phyloP scores from a whole-genome alignment of 2,329 filamentous ascomycete species.

The Aspergillus sp. region DNA sequence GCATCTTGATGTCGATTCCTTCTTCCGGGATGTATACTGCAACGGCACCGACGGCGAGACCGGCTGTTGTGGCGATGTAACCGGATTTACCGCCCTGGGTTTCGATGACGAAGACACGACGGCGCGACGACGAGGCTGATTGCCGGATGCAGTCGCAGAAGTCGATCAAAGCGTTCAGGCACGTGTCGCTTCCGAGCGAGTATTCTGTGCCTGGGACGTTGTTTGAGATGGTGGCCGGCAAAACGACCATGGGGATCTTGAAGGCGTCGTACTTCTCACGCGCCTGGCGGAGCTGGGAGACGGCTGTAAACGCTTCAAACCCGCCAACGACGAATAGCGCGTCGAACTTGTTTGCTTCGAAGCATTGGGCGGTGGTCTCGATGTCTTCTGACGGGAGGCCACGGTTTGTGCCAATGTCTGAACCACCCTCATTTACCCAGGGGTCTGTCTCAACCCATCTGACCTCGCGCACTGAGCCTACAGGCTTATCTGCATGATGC shows the following conservation, averaged over 20 bases:
- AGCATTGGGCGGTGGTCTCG: slow-evolving; percentile 75
- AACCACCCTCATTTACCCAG: slow-evolving; percentile 96
- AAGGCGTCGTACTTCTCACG: slow-evolving; percentile 77
- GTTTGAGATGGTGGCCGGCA: slow-evolving; percentile 98
- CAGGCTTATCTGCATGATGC: slow-evolving; percentile 79
- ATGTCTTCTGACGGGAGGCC: slow-evolving; percentile 87
- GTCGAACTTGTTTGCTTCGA: slow-evolving; percentile 85
- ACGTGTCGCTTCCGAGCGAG: slow-evolving; percentile 93
- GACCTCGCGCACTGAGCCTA: slow-evolving; percentile 80
- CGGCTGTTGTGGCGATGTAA: slow-evolving; percentile 87
- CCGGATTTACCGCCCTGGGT: slow-evolving; percentile 94
- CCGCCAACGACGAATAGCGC: slow-evolving; percentile 90
- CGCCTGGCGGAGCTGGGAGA: slow-evolving; percentile 82
- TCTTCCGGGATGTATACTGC: slow-evolving; percentile 98
- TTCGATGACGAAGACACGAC: slow-evolving; percentile 95
- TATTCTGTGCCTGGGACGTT: slow-evolving; percentile 98
- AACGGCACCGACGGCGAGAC: slow-evolving; percentile 84
- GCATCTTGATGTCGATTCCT: slow-evolving; percentile 89
- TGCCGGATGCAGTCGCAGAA: slow-evolving; percentile 99
- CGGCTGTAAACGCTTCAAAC: slow-evolving; percentile 93
- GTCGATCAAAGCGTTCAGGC: slow-evolving; percentile 87
- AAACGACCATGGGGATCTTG: slow-evolving; percentile 85
- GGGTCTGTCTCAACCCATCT: slow-evolving; percentile 91
- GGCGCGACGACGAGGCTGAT: slow-evolving; percentile 87
- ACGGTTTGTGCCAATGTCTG: slow-evolving; percentile 96